These are phyloP conservation scores for Macrophomina pseudophaseolina DNA, from an alignment of 2,329 filamentous ascomycete genomes.

Conservation along the genomic window DNA sequence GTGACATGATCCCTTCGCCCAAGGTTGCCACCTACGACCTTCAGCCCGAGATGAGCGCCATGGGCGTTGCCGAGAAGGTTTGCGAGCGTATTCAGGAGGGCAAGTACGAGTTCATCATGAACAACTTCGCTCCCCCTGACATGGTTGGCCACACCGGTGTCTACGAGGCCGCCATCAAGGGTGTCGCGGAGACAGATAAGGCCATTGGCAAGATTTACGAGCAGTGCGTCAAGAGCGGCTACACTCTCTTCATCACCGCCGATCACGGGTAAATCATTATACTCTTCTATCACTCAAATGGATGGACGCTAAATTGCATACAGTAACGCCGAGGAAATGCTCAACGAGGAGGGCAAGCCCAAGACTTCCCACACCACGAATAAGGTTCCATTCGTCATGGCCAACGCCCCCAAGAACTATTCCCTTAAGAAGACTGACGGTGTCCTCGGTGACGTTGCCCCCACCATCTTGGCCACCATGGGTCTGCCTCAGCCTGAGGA, in stretches of 20 bases:
- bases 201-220: conserved; percentile 93
- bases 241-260: conserved; percentile 91
- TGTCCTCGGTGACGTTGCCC: conserved; percentile 96
- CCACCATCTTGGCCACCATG: conserved; percentile 91
- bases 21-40: conserved; percentile 95
- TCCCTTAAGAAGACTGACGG: conserved; percentile 81
- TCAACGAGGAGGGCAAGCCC: conserved; percentile 91
- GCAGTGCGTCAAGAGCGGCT: conserved; percentile 89
- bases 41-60: conserved; percentile 94
- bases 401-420: conserved; percentile 90
- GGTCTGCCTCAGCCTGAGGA: conserved; percentile 86
- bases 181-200: conserved; percentile 84
- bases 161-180: conserved; percentile 90
- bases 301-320: background rate
- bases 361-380: conserved; percentile 99
- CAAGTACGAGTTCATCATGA: conserved; percentile 97
- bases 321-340: conserved; percentile 97
- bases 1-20: conserved; percentile 93
- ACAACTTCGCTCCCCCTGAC: conserved; percentile 99
- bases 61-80: conserved; percentile 86
- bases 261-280: conserved; percentile 75
- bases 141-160: conserved; percentile 99
- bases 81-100: conserved; percentile 83
- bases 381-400: conserved; percentile 98
- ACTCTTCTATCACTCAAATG: background rate